Conservation (phyloP, 495 filamentous ascomycete genomes). For the Aspergillus ellipticus region DNA sequence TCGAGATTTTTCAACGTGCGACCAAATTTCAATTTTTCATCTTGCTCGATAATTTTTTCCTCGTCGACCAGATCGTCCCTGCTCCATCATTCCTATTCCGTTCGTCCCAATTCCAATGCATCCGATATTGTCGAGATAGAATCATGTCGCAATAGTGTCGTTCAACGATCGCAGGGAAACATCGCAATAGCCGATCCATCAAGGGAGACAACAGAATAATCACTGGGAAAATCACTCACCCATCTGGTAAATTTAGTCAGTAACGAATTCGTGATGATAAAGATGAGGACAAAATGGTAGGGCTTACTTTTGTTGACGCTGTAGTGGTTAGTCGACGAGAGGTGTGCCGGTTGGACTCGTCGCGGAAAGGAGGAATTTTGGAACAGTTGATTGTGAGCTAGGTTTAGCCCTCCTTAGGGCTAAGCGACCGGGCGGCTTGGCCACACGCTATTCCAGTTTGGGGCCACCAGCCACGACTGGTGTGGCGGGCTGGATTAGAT, state of each 20-base stretch:
- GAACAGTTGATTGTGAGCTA: slow-evolving; percentile 40
- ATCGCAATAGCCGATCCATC: slow-evolving; percentile 30
- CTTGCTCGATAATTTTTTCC: background rate
- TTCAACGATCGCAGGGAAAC: slow-evolving; percentile 19
- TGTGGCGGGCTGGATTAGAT: slow-evolving; percentile 12
- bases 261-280: slow-evolving; percentile 18
- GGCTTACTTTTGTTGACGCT: slow-evolving; percentile 55
- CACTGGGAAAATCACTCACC: slow-evolving; percentile 46
- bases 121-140: background rate
- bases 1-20: background rate
- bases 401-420: slow-evolving; percentile 44
- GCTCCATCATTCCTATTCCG: background rate
- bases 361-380: slow-evolving; percentile 46
- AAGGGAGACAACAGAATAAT: slow-evolving; percentile 21
- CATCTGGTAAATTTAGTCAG: slow-evolving; percentile 47
- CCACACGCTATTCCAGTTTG: slow-evolving; percentile 24
- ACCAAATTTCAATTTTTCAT: background rate
- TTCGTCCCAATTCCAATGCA: background rate
- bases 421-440: slow-evolving; percentile 43
- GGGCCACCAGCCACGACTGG: slow-evolving; percentile 14
- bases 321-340: slow-evolving; percentile 49
- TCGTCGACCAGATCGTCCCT: background rate
- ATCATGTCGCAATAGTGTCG: slow-evolving; percentile 9
- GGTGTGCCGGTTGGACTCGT: slow-evolving; percentile 37
- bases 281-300: background rate